Percentiles rank a stretch among this genome's conserved stretches.
Evolutionary conservation across 164 flowering plant genomes (phyloP).

Genomic region (Stephania japonica): DNA sequence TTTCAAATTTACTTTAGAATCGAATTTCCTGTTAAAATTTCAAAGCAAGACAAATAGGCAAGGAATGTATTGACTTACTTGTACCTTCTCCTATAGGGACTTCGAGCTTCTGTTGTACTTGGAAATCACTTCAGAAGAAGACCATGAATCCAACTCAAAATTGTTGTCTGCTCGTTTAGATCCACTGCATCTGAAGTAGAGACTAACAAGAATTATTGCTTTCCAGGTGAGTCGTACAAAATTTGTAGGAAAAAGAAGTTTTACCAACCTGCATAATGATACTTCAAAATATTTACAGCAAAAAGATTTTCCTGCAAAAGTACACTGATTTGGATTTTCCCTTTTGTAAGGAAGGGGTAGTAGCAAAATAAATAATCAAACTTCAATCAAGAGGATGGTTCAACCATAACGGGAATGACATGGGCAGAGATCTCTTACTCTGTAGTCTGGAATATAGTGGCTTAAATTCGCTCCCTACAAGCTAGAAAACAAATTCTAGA

Average conservation of each 20-base stretch:
- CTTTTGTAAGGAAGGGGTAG: too few relatives aligned
- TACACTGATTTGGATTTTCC: too few relatives aligned
- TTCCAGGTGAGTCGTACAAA: not conserved
- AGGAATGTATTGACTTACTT: not conserved
- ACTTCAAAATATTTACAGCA: not conserved
- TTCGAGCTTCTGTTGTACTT: conserved; percentile 20
- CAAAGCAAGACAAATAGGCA: not conserved
- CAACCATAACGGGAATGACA: not conserved
- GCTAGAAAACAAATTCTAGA: too few relatives aligned
- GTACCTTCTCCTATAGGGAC: conserved; percentile 7
- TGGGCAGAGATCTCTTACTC: too few relatives aligned
- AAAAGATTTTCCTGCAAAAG: too few relatives aligned
- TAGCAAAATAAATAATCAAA: not conserved
- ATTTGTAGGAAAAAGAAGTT: not conserved
- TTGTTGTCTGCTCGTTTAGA: not conserved
- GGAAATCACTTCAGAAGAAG: conserved; percentile 10
- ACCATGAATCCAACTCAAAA: not conserved
- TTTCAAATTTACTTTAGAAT: not conserved
- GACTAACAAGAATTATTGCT: not conserved
- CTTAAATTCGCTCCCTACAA: not conserved
- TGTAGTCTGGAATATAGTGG: not conserved
- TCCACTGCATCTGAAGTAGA: conserved; percentile 7
- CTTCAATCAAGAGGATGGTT: too few relatives aligned
- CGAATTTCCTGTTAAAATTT: not conserved
- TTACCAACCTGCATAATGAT: not conserved